phyloP scores from a whole-genome alignment of 805 yeast genomes.

The Debaryomyces maramus region DNA sequence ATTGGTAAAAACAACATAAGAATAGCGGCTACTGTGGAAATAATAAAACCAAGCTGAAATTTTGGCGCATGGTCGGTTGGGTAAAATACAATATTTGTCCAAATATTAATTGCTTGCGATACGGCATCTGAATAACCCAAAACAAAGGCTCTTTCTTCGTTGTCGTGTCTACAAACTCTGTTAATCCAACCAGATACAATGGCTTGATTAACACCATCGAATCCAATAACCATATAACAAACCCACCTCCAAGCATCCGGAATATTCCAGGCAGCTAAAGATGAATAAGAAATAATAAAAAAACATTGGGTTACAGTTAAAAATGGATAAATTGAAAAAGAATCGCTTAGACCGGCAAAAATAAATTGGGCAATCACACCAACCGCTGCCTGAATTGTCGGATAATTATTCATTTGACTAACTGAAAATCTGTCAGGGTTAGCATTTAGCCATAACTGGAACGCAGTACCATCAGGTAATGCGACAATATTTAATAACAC shows the following conservation, averaged over 20 bases:
- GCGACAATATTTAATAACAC: slow-evolving; percentile 37
- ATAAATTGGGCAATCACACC: slow-evolving; percentile 42
- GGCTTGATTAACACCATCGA: slow-evolving; percentile 36
- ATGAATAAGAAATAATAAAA: slow-evolving; percentile 37
- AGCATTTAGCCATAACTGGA: slow-evolving; percentile 37
- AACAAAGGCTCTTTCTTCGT: slow-evolving; percentile 5
- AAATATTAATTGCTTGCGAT: slow-evolving; percentile 46
- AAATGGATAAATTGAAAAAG: slow-evolving; percentile 37
- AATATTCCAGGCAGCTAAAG: slow-evolving; percentile 42
- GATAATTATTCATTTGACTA: slow-evolving; percentile 38
- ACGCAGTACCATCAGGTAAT: slow-evolving; percentile 40
- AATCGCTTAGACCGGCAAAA: slow-evolving; percentile 38
- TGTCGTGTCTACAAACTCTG: slow-evolving; percentile 20
- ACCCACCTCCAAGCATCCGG: slow-evolving; percentile 41
- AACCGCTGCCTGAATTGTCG: slow-evolving; percentile 42
- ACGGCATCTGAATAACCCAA: slow-evolving; percentile 5
- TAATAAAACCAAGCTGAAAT: slow-evolving; percentile 39
- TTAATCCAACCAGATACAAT: slow-evolving; percentile 45
- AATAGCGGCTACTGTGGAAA: slow-evolving; percentile 32
- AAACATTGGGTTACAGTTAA: slow-evolving; percentile 27
- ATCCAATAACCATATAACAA: slow-evolving; percentile 37
- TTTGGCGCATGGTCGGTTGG: slow-evolving; percentile 43
- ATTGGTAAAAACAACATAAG: slow-evolving; percentile 38
- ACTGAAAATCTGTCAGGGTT: slow-evolving; percentile 28
- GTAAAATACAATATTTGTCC: slow-evolving; percentile 46